Evolutionary conservation across 2,329 filamentous ascomycete species (phyloP), one percentile per base, ranked within the genome.

Genomic region (Epichloe uncinata): DNA sequence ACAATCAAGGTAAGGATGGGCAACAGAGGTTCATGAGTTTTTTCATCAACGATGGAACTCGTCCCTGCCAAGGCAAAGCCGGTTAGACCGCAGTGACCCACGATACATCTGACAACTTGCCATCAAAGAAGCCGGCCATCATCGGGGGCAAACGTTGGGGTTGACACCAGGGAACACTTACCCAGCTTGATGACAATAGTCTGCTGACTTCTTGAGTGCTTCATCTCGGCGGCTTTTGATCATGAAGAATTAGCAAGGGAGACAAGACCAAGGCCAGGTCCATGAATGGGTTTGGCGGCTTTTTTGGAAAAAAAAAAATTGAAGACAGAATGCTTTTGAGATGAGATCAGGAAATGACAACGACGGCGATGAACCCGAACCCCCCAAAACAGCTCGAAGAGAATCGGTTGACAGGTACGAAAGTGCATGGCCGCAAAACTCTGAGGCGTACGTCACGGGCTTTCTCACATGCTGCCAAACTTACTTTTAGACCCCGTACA

Each of bases 11-110:
- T 90, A 50, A 98, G 73, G 58, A 89, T 95, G 4, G 90, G 93
- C 38, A 98, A 77, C 36, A 96, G 79, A 3, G 93, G 93, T 63
- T 96, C 87, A 69, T 95, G 93, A 20, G 87, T 95, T 63, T 83
- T 85, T 66, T 98, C 93, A 69, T 97, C 88, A 56, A 98, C 90
- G 58, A 98, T 97, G n/a, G 93, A 97, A 67, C 89, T 96, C 44
- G 93, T 97, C 60, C 93, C 93, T 98, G 58, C 53, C 52, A 48
- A 18, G 35, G 18, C 18, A 26, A 44, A 13, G 1, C 30, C 12
- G 13, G 22, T 26, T 22, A 52, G 40, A 35, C 26, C 30, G 38
- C 13, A 45, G 13, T 36, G 37, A 9, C 18, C 30, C 16, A 38
- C 20, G 13, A 38, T 22, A 13, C 18, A 43, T 12, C 33, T 20